Conservation (phyloP, 2,329 filamentous ascomycete species). For the Metarhizium brunneum region DNA sequence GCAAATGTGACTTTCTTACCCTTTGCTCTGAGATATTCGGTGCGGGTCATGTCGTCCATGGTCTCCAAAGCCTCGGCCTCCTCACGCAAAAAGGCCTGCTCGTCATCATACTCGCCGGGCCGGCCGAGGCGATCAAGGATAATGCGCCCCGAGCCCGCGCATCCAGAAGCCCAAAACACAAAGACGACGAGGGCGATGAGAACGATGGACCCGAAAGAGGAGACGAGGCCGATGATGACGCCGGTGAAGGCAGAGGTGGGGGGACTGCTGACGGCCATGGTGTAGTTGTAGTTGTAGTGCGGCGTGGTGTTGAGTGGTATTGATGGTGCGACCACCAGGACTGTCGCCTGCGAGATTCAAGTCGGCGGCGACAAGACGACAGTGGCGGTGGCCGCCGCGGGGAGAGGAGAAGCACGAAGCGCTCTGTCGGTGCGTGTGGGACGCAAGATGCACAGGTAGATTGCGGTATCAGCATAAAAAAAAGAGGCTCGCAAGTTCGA, state of each 20-base stretch:
- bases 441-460: not conserved
- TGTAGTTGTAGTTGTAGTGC: constrained; percentile 1
- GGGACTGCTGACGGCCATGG: constrained; percentile 20
- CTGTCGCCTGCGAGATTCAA: not conserved
- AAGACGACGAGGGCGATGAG: constrained; percentile 80
- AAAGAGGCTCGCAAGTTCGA: too few species aligned
- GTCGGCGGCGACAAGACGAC: constrained; percentile 1
- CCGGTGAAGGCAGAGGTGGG: constrained; percentile 51
- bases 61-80: constrained; percentile 89
- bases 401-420: not conserved
- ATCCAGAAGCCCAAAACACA: constrained; percentile 69
- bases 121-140: constrained; percentile 87
- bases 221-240: constrained; percentile 89
- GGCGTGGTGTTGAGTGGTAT: not conserved
- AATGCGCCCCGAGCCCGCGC: constrained; percentile 75
- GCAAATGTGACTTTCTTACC: constrained; percentile 44
- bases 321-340: not conserved
- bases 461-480: not conserved
- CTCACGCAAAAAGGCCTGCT: constrained; percentile 86
- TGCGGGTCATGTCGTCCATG: constrained; percentile 88
- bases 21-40: constrained; percentile 90
- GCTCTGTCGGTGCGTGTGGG: not conserved
- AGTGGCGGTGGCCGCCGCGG: constrained; percentile 1
- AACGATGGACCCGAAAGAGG: constrained; percentile 84
- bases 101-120: constrained; percentile 95